Conservation (phyloP, 495 filamentous ascomycete species). For the Podospora fimiseda region DNA sequence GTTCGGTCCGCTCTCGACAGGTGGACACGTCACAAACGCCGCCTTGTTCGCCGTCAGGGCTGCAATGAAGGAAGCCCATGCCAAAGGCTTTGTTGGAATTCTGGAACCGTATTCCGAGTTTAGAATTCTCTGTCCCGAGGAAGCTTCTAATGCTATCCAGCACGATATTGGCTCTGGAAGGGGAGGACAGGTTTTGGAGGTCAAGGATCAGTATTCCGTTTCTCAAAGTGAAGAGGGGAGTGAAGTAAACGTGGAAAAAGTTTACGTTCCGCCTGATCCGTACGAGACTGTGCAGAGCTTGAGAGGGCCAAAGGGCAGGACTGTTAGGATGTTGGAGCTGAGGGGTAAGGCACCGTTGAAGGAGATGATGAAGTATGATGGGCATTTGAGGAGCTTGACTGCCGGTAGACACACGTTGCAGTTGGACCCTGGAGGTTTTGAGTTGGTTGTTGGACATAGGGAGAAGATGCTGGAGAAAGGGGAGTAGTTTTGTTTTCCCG, state of each 20-base stretch:
- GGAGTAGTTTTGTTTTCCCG: not conserved
- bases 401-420: slow-evolving; percentile 86
- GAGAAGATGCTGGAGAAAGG: slow-evolving; percentile 34
- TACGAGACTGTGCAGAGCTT: slow-evolving; percentile 55
- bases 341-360: slow-evolving; percentile 82
- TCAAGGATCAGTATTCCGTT: slow-evolving; percentile 47
- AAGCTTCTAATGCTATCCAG: slow-evolving; percentile 73
- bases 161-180: slow-evolving; percentile 79
- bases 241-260: slow-evolving; percentile 56
- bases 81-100: slow-evolving; percentile 48
- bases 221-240: slow-evolving; percentile 9
- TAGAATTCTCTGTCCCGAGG: slow-evolving; percentile 76
- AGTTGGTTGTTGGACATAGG: slow-evolving; percentile 62
- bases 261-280: slow-evolving; percentile 82
- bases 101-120: slow-evolving; percentile 93
- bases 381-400: slow-evolving; percentile 80
- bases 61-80: slow-evolving; percentile 54
- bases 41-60: slow-evolving; percentile 63
- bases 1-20: slow-evolving; percentile 52
- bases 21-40: slow-evolving; percentile 71
- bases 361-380: slow-evolving; percentile 96
- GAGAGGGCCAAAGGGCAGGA: slow-evolving; percentile 30
- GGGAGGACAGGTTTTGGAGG: slow-evolving; percentile 78
- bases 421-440: slow-evolving; percentile 86
- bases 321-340: slow-evolving; percentile 49